Evolutionary conservation across 2,329 filamentous ascomycete genomes (phyloP).

Genomic region (Fusarium aywerte): DNA sequence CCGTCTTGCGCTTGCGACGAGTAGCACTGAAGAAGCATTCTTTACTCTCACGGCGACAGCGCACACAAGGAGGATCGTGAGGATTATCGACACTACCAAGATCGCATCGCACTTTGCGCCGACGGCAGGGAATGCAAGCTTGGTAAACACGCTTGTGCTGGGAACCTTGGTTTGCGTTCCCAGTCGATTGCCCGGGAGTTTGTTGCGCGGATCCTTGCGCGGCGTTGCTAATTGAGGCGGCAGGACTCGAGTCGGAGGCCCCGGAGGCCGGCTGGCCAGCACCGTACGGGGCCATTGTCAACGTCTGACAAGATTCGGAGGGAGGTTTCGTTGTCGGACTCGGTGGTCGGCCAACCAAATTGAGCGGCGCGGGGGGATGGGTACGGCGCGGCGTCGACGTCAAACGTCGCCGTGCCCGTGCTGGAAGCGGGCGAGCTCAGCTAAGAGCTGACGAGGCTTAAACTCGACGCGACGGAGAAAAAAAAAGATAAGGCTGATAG

Average conservation of each 20-base stretch:
- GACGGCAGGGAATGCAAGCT: slow-evolving; percentile 70
- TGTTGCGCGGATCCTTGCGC: slow-evolving; percentile 38
- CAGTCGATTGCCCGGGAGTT: slow-evolving; percentile 29
- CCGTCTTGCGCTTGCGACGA: slow-evolving; percentile 86
- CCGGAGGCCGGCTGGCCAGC: slow-evolving; percentile 36
- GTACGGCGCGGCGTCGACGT: slow-evolving; percentile 18
- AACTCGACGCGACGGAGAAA: slow-evolving; percentile 3
- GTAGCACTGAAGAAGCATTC: slow-evolving; percentile 98
- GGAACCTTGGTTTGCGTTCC: slow-evolving; percentile 25
- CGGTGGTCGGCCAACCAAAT: slow-evolving; percentile 20
- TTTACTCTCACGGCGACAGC: slow-evolving; percentile 94
- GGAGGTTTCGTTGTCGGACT: slow-evolving; percentile 12
- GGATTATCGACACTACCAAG: slow-evolving; percentile 88
- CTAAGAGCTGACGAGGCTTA: slow-evolving; percentile 14
- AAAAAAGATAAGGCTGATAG: slow-evolving; percentile 23
- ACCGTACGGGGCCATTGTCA: slow-evolving; percentile 43
- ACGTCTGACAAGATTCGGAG: slow-evolving; percentile 3
- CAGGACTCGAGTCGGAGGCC: slow-evolving; percentile 43
- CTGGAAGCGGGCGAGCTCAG: slow-evolving; percentile 24
- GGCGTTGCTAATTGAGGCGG: slow-evolving; percentile 39
- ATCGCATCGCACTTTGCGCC: slow-evolving; percentile 71
- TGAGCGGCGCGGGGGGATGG: slow-evolving; percentile 14
- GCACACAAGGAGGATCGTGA: slow-evolving; percentile 90
- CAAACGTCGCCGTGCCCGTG: slow-evolving; percentile 21
- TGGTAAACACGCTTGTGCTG: slow-evolving; percentile 73